Percentiles rank a stretch among this genome's conserved stretches.
phyloP scores from a whole-genome alignment of 2,329 filamentous ascomycete species.

The Colletotrichum musicola region DNA sequence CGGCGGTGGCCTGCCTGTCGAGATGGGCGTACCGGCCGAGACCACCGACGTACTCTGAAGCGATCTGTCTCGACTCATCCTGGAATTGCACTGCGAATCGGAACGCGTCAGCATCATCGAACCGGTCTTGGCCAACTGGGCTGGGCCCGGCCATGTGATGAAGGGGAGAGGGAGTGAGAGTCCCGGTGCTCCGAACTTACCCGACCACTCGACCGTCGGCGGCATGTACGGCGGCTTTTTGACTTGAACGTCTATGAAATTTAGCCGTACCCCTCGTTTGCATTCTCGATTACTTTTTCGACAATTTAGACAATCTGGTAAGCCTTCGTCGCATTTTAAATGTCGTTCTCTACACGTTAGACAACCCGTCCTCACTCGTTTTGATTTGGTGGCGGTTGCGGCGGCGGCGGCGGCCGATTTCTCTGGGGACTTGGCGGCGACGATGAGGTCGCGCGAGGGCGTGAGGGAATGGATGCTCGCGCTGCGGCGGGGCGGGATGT shows the following conservation, averaged over 20 bases:
- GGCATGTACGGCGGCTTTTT: conserved; percentile 75
- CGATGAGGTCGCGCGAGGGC: conserved; percentile 35
- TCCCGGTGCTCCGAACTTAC: conserved; percentile 50
- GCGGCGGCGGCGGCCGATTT: conserved; percentile 35
- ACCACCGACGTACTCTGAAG: conserved; percentile 89
- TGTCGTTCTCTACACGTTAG: conserved; percentile 91
- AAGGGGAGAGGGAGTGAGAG: background rate
- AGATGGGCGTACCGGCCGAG: conserved; percentile 76
- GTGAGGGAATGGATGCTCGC: conserved; percentile 39
- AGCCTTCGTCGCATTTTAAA: conserved; percentile 88
- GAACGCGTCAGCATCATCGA: background rate
- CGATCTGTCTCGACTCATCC: conserved; percentile 91
- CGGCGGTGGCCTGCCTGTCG: conserved; percentile 47
- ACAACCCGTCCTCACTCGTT: conserved; percentile 89
- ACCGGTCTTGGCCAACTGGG: background rate
- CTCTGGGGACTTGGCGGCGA: conserved; percentile 32
- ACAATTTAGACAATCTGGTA: conserved; percentile 79
- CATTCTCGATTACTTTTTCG: conserved; percentile 88
- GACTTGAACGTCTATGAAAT: conserved; percentile 89
- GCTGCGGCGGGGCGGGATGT: conserved; percentile 39
- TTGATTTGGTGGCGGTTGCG: conserved; percentile 70
- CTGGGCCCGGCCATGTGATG: background rate
- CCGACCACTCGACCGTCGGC: conserved; percentile 74
- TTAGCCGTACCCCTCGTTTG: conserved; percentile 87
- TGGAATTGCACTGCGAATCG: conserved; percentile 76